phyloP scores from a whole-genome alignment of 2,329 filamentous ascomycete species.

The Didymella pomorum region DNA sequence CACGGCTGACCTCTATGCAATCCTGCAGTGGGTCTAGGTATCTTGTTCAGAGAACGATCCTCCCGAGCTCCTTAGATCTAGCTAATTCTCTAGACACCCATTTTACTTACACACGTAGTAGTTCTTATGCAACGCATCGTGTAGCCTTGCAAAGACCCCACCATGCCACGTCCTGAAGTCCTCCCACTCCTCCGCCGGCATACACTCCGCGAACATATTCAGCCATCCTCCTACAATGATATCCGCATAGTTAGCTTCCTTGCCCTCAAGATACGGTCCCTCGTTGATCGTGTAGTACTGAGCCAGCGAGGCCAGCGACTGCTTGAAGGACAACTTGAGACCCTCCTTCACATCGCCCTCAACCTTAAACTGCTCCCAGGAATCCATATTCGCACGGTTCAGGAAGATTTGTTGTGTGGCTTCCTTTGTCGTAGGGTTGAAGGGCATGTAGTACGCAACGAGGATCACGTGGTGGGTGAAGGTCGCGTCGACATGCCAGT shows the following conservation, averaged over 20 bases:
- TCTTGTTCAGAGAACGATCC: too few species aligned
- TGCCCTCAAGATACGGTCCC: conserved; percentile 61
- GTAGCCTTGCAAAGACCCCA: conserved; percentile 60
- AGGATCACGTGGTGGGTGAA: conserved; percentile 60
- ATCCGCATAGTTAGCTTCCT: conserved; percentile 61
- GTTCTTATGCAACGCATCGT: conserved; percentile 53
- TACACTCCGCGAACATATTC: conserved; percentile 53
- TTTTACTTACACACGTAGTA: conserved; percentile 30
- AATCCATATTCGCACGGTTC: conserved; percentile 53
- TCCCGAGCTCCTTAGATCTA: background rate
- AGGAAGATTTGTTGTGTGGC: conserved; percentile 58
- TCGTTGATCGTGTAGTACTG: conserved; percentile 52
- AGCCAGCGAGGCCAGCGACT: conserved; percentile 54
- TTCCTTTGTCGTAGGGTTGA: conserved; percentile 60
- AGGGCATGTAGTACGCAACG: conserved; percentile 54
- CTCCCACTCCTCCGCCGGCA: conserved; percentile 60
- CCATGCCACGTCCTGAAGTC: conserved; percentile 59
- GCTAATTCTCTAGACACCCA: too few species aligned
- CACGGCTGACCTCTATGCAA: too few species aligned
- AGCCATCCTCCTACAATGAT: conserved; percentile 66
- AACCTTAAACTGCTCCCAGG: conserved; percentile 56
- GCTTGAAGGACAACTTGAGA: conserved; percentile 52
- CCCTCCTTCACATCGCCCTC: conserved; percentile 52
- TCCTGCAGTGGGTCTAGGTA: too few species aligned
- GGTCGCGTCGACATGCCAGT: conserved; percentile 62